Base-by-base conservation (phyloP, 768 basidiomycete genomes). In the Podaxis pistillaris region DNA sequence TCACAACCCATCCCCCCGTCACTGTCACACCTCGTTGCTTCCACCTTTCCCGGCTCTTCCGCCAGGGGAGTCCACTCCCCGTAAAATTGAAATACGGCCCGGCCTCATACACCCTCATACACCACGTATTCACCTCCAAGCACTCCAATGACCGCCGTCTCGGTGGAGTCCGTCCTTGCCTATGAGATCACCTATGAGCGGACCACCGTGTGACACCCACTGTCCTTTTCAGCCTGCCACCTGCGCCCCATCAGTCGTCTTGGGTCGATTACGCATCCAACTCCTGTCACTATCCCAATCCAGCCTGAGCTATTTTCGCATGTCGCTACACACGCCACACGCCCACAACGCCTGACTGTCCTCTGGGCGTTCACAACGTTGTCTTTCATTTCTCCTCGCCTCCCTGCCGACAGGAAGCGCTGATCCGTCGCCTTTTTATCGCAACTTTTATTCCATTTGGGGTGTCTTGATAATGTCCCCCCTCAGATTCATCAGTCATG, bases 21-120 rank as follows among this genome's bases (percentile, higher is more conserved):
- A 62, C 60, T 0, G 60, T 61, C 62, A 62, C 63, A 67, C 55
- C 68, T 68, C 64, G 60, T 65, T 71, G 59, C 51, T 30, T 44
- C 51, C 59, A 54, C 40, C 13, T 24, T 49, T n/a, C 17, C 30
- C 33, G 57, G 19, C n/a, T 13, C 33, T 47, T 24, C 57, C 4
- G 17, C 22, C 28, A 47, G n/a, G 38, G 37, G 36, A n/a, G 6
- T 46, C 19, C 19, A 1, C 19, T 46, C 17, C 17, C 2, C 11
- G 13, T 17, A 38, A 37, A 55, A 38, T 55, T 56, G 38, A 22
- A 56, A 26, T 24, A 2, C 33, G 8, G 33, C 6, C 8, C 33
- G 8, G 8, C 33, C 33, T 9, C 51, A 28, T 6, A 17, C 51
- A 53, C 51, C 51, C 26, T 17, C 30, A 17, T 19, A 17, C 54